Evolutionary conservation across 1,284 basidiomycete genomes (phyloP).

Genomic region (Ustilago hordei): DNA sequence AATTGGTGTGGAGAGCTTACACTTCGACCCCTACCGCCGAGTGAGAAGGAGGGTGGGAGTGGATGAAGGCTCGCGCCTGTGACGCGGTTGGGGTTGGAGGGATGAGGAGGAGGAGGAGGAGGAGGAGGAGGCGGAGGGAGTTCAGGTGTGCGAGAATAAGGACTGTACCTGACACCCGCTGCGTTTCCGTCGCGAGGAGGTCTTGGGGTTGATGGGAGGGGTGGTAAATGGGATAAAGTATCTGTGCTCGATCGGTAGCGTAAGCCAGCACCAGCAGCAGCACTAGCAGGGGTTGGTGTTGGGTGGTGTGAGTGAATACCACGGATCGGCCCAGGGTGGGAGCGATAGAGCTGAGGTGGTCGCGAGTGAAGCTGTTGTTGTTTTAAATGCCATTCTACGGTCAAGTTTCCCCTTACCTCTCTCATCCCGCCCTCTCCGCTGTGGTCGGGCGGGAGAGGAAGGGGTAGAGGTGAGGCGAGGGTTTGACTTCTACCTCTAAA

Average conservation of each 20-base stretch:
- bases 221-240: neutral
- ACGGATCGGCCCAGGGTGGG: neutral
- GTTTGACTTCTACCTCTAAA: neutral
- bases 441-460: neutral
- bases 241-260: neutral
- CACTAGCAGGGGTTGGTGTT: neutral
- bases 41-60: neutral
- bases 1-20: conserved; percentile 5
- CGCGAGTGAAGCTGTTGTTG: neutral
- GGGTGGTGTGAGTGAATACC: neutral
- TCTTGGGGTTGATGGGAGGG: neutral
- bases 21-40: neutral
- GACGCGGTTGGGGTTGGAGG: neutral
- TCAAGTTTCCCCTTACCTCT: conserved; percentile 12
- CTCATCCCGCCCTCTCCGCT: neutral
- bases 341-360: neutral
- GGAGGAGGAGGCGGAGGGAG: neutral
- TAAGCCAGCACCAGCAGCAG: neutral
- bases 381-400: conserved; percentile 21
- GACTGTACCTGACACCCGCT: neutral
- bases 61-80: neutral
- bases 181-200: neutral
- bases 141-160: neutral
- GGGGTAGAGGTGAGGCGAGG: neutral
- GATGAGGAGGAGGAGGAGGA: no score